Conservation (phyloP, 2,329 filamentous ascomycete genomes). For the Penicillium polonicum region DNA sequence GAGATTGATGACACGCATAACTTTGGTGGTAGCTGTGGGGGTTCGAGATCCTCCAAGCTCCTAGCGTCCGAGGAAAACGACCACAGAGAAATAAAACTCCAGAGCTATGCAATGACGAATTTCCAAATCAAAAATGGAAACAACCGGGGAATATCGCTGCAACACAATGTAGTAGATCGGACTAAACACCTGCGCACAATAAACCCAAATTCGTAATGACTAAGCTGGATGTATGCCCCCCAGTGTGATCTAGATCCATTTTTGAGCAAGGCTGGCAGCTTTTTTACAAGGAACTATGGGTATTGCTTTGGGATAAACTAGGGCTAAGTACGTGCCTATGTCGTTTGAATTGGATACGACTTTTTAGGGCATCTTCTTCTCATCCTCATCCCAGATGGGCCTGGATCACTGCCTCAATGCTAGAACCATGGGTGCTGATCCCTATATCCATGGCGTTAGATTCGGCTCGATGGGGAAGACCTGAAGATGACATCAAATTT, state of each 20-base stretch:
- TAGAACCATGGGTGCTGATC: neutral
- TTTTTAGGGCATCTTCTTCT: neutral
- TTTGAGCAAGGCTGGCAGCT: neutral
- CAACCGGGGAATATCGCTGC: conserved; percentile 5
- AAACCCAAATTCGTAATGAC: neutral
- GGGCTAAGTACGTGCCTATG: neutral
- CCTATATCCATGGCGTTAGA: neutral
- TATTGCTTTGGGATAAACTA: neutral
- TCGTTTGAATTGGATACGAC: neutral
- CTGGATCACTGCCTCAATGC: neutral
- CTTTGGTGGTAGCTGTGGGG: conserved; percentile 1
- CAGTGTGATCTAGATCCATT: neutral
- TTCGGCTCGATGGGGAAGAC: neutral
- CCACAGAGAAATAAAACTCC: neutral
- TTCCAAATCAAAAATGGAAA: neutral
- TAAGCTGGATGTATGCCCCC: neutral
- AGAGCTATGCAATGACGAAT: neutral
- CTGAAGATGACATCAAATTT: conserved; percentile 8
- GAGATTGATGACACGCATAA: neutral
- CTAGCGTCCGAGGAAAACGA: neutral
- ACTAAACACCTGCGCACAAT: neutral
- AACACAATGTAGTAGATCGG: conserved; percentile 1
- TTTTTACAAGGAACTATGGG: neutral
- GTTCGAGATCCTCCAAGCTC: neutral
- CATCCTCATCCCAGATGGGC: neutral